Evolutionary conservation across 2,329 filamentous ascomycete genomes (phyloP).

Genomic region (Monosporascus sp.): DNA sequence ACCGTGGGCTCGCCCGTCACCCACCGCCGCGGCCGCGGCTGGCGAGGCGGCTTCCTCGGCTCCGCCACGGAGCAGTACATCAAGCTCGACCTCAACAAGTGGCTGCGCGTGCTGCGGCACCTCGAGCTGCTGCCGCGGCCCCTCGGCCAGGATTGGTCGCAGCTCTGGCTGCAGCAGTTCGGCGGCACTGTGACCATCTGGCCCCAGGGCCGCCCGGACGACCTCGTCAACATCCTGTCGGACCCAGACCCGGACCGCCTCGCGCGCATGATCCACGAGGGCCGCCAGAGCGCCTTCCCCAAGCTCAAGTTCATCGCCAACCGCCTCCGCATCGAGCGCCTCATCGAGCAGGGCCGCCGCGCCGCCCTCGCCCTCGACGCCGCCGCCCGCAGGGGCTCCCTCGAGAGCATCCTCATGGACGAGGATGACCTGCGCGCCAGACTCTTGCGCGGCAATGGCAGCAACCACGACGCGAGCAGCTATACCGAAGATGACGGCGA

Average conservation of each 20-base stretch:
- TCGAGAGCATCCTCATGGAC: conserved; percentile 53
- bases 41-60: conserved; percentile 92
- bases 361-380: conserved; percentile 47
- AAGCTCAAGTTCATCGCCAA: conserved; percentile 91
- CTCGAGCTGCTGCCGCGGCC: conserved; percentile 87
- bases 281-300: conserved; percentile 83
- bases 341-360: conserved; percentile 54
- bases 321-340: conserved; percentile 73
- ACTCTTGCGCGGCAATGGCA: conserved; percentile 31
- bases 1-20: conserved; percentile 90
- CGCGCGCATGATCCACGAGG: conserved; percentile 83
- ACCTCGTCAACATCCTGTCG: conserved; percentile 80
- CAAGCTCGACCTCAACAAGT: conserved; percentile 95
- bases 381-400: conserved; percentile 43
- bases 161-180: conserved; percentile 94
- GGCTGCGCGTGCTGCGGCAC: conserved; percentile 90
- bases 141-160: conserved; percentile 91
- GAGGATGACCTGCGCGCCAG: conserved; percentile 51
- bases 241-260: conserved; percentile 74
- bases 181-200: conserved; percentile 94
- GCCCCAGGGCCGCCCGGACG: conserved; percentile 73
- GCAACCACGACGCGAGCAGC: neutral
- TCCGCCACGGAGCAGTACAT: conserved; percentile 90
- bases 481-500: conserved; percentile 21
- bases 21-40: conserved; percentile 86